Evolutionary conservation across 75 land plant species (phyloP).

Genomic region (Pinus taeda): DNA sequence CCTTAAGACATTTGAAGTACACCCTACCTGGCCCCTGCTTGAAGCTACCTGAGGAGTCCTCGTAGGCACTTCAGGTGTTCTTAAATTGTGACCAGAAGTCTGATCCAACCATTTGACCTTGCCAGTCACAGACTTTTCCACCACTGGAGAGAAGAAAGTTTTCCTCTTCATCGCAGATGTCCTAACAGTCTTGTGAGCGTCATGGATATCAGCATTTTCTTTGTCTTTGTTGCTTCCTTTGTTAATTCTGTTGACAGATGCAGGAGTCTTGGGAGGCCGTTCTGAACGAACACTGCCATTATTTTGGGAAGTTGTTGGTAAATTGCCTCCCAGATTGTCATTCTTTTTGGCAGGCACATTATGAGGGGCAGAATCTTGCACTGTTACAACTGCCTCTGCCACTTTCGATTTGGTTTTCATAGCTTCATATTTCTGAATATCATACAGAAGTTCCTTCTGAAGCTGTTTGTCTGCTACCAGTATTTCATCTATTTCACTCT

Average conservation of each 20-base stretch:
- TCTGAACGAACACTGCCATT: not conserved
- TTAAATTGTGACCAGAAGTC: conserved; percentile 3
- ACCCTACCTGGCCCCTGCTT: not conserved
- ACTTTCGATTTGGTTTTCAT: conserved; percentile 52
- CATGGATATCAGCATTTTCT: conserved; percentile 5
- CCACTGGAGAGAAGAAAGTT: conserved; percentile 3
- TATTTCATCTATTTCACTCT: conserved; percentile 88
- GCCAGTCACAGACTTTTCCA: conserved; percentile 7
- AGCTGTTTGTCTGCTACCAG: conserved; percentile 88
- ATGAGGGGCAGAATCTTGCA: conserved; percentile 16
- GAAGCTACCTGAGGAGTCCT: not conserved
- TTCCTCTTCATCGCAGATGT: conserved; percentile 14
- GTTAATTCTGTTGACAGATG: conserved; percentile 2
- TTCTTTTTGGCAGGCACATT: conserved; percentile 8
- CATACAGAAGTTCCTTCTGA: conserved; percentile 86
- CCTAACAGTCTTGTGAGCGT: not conserved
- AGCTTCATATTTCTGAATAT: conserved; percentile 84
- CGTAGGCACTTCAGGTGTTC: not conserved
- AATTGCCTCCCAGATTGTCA: not conserved
- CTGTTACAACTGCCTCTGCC: conserved; percentile 31
- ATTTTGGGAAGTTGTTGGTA: not conserved
- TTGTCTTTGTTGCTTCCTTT: conserved; percentile 11
- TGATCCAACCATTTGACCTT: conserved; percentile 34
- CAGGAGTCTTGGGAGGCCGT: conserved; percentile 1
- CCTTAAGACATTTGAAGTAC: conserved; percentile 9